phyloP scores from a whole-genome alignment of 139 green algal species.

The Chlamydomonas asymmetrica region DNA sequence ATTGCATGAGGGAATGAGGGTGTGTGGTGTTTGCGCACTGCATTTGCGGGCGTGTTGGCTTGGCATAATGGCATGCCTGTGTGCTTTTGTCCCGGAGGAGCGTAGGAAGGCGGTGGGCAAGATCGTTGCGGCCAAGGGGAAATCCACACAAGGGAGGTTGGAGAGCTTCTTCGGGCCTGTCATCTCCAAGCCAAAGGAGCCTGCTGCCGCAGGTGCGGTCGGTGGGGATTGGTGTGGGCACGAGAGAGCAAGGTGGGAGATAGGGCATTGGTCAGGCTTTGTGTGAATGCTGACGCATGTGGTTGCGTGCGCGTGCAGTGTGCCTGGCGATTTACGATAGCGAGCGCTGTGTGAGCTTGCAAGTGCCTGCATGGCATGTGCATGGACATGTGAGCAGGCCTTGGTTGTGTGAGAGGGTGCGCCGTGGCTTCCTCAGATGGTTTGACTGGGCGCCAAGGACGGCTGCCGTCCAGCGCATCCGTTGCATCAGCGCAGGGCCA shows the following conservation, averaged over 20 bases:
- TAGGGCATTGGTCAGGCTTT: background rate
- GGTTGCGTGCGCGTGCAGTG: background rate
- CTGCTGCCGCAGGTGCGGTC: background rate
- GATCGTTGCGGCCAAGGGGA: conserved; percentile 71
- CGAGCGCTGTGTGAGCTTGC: background rate
- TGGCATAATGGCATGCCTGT: background rate
- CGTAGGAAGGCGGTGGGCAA: conserved; percentile 45
- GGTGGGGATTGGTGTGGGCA: conserved; percentile 1
- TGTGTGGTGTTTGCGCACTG: no score
- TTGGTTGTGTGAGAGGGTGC: no score
- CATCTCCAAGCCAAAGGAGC: conserved; percentile 23
- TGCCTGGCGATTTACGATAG: background rate
- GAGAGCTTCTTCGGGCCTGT: conserved; percentile 84
- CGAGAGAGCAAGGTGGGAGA: no score
- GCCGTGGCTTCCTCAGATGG: no score
- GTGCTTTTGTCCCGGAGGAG: background rate
- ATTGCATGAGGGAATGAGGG: no score
- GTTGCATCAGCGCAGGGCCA: no score
- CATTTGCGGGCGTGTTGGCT: no score
- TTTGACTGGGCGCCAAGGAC: no score
- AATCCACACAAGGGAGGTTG: conserved; percentile 73
- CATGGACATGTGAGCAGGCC: no score
- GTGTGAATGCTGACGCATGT: background rate
- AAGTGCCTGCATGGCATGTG: background rate
- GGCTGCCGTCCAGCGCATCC: no score